Base-by-base conservation (phyloP, 2,329 filamentous ascomycete species). In the Lomentospora prolificans region DNA sequence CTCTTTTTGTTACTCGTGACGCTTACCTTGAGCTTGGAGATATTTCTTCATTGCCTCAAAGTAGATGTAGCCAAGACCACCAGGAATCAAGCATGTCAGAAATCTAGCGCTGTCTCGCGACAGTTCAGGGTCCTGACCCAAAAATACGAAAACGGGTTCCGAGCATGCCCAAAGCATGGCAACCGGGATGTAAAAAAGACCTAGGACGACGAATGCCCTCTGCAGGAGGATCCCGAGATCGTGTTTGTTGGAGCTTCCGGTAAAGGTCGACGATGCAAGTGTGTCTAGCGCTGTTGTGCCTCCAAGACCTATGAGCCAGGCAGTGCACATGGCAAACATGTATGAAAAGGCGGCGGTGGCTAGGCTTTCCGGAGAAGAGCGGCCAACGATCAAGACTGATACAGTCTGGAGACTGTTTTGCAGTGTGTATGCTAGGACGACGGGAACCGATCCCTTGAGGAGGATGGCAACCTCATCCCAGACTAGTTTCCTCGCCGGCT, bases 241-340 rank as follows among this genome's bases (percentile, higher is more conserved):
- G 55, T 88, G 81, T 58, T 86, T 89, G 67, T 92, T 85, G 60
- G 84, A 81, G 59, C 87, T 89, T 0, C 87, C 87, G 0, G 90
- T 95, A 67, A 90, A 95, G 48, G 85, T 86, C 50, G 85, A 89
- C 0, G 88, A 91, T 2, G 88, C 89, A 24, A 95, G 74, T 0
- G 90, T 95, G 67, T 95, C 90, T 46, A 95, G 78, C 0, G 90
- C 90, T 1, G 89, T 95, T 0, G 89, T 91, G 6, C 90, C 90
- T 27, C 90, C 90, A 3, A 95, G 78, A 0, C 85, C 90, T 58
- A 95, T 87, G 36, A 95, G 78, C 89, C 90, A 95, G 0, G 85
- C 90, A 1, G 89, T 90, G 22, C 87, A 84, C 87, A 92, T 90
- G 55, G 90, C 90, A 62, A 95, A 95, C 90, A 95, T 95, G 73